Evolutionary conservation across 2,329 filamentous ascomycete species (phyloP).

Genomic region (Alternaria solani): DNA sequence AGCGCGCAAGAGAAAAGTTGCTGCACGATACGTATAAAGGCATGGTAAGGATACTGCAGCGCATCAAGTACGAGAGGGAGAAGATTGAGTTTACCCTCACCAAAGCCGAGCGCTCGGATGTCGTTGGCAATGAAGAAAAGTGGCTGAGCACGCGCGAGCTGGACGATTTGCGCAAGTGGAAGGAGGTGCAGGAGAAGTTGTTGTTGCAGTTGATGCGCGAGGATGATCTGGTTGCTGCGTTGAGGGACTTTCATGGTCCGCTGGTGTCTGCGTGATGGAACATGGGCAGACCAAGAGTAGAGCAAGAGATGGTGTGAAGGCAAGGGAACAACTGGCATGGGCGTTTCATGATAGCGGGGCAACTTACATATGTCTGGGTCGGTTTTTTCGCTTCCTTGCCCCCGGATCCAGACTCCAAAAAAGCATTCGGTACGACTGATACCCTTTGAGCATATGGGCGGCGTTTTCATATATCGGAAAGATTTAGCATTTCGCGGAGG

Average conservation of each 20-base stretch:
- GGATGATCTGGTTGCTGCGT: conserved; percentile 83
- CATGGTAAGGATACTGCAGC: conserved; percentile 85
- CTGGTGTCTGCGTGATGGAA: conserved; percentile 29
- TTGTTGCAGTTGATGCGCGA: conserved; percentile 80
- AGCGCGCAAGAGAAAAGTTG: conserved; percentile 73
- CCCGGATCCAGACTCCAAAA: neutral
- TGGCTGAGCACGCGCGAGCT: conserved; percentile 79
- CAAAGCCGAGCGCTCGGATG: conserved; percentile 85
- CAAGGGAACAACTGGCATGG: neutral
- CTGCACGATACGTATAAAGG: conserved; percentile 87
- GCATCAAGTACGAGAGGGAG: conserved; percentile 77
- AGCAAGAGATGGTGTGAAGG: neutral
- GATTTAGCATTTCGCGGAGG: neutral
- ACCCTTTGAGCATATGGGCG: conserved; percentile 13
- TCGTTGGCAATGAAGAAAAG: conserved; percentile 82
- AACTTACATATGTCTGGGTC: neutral
- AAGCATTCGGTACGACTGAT: conserved; percentile 16
- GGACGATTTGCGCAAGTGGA: conserved; percentile 70
- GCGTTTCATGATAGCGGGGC: neutral
- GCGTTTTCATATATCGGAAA: conserved; percentile 6
- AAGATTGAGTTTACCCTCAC: conserved; percentile 76
- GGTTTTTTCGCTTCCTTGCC: neutral
- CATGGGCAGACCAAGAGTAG: no score
- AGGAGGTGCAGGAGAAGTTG: conserved; percentile 71
- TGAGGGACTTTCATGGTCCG: conserved; percentile 68